Evolutionary conservation across 352 stramenopile species (phyloP), one percentile per base, ranked within the genome.

Genomic region (Halophytophthora batemanensis): DNA sequence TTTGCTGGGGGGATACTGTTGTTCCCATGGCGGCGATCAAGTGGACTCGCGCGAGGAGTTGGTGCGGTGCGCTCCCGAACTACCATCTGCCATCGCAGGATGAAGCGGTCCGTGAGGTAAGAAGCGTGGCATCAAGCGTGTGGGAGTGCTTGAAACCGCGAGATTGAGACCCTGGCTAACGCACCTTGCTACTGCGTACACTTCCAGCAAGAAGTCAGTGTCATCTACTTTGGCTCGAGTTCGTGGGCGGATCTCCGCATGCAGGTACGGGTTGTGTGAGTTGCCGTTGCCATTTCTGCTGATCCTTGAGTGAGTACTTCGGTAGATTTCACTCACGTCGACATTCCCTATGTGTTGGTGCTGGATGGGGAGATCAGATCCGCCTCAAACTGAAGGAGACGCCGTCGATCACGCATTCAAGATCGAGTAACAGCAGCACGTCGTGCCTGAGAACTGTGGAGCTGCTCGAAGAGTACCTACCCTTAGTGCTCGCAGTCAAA

Each of bases 341-440:
- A n/a, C n/a, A n/a, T n/a, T n/a, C n/a, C n/a, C n/a, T n/a, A n/a
- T n/a, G n/a, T n/a, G n/a, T n/a, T n/a, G n/a, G n/a, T n/a, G n/a
- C n/a, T n/a, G n/a, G n/a, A n/a, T n/a, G n/a, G n/a, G n/a, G n/a
- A n/a, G n/a, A n/a, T 36, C 25, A 78, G 68, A 75, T 79, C 35
- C 62, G 71, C 35, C 56, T 85, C 28, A 81, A 81, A 47, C 56
- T 88, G 6, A 69, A 61, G 37, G 77, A 88, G 38, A 64, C 66
- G 23, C 63, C 73, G 7, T 10, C 53, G 3, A 64, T 64, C 42
- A 61, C 69, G 3, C 66, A 76, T 13, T 61, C 50, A 3, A 47
- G 62, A 0, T 44, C 21, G 18, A 13, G 21, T 31, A 43, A 2
- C 12, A 56, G 48, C 8, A 38, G 38, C 13, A 45, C 47, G 3